Base-by-base conservation (phyloP, 78 protist species). In the Chrysochromulina parva region DNA sequence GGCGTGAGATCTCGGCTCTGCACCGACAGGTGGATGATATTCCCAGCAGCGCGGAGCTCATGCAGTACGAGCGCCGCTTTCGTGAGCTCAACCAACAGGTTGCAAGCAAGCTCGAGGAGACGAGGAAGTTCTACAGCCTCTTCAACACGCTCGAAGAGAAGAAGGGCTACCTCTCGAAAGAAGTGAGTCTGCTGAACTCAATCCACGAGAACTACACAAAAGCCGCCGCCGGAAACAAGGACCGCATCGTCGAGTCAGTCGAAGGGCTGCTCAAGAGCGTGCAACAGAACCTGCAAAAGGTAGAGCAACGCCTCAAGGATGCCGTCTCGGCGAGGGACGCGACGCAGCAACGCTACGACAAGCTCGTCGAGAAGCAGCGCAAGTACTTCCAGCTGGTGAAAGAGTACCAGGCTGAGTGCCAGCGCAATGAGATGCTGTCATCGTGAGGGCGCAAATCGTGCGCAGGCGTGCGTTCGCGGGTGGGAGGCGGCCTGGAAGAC, bases 31-130 rank as follows among this genome's bases (percentile, higher is more conserved):
- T 98, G 2, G 99, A 98, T 48, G 96, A 95, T 24, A 22, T 96
- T 50, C 99, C 99, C 14, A 89, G 94, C 16, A 93, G 98, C n/a
- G 88, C 96, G 1, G 99, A 98, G 93, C 94, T 98, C 5, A 10
- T 86, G 60, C 99, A 98, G 91, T 98, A 97, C 88, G 98, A 97
- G 88, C 73, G 94, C 54, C 95, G 97, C 38, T 97, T 98, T 84
- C 85, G 90, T 16, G 99, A 98, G 73, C 93, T 98, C 4, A 95
- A 97, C 74, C 97, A 95, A 53, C 97, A 97, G 93, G 74, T 93
- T 57, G 92, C 95, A 22, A 26, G 94, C 55, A 96, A 96, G 85
- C 90, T 92, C n/a, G 94, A 65, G 14, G 99, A 96, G 90, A 97
- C 99, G 2, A 47, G 93, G 28, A 93, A 92, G 90, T 96, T 92